Evolutionary conservation across 495 filamentous ascomycete genomes (phyloP), one percentile per base, ranked within the genome.

Genomic region (Hyaloscypha bicolor): DNA sequence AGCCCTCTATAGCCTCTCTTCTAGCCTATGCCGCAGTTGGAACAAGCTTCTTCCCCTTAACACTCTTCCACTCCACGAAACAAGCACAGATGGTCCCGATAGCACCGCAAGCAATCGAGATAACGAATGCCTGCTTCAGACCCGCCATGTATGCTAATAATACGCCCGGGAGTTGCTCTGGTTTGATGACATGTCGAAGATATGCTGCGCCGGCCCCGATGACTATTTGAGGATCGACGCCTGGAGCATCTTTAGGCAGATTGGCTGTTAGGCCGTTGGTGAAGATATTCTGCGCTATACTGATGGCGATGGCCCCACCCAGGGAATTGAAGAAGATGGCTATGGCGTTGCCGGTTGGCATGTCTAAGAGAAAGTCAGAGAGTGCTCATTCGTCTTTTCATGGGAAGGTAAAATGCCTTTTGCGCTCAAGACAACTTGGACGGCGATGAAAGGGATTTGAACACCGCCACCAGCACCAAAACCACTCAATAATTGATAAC

Each of bases 11-110:
- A 19, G 42, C 16, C 42, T n/a, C 33, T 53, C 22, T n/a, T 9
- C 9, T 67, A 55, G n/a, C n/a, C 60, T 68, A 71, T 22, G 69
- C 69, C 25, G 69, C 69, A 9, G 14, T 55, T 57, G 55, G 32
- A 33, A 52, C 48, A 22, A 70, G 42, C 35, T 73, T 70, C 65
- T 71, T 67, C 25, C 70, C 70, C 31, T 93, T 93, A n/a, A 96
- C 88, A 51, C 83, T 90, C 69, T 83, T 83, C 91, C 91, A 96
- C 76, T 94, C 85, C 58, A 95, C 79, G 5, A 82, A 79, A 14
- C 84, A 74, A 0, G 85, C 79, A 19, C 84, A 90, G 32, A 93
- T 6, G 1, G 90, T 65, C n/a, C 68, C 68, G 37, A 73, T 68
- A 19, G 67, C 71, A 19, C 74, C 62, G 12, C 73, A 62, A 2